Evolutionary conservation across 1,139 yeast species (phyloP).

Genomic region (Magnusiomyces ingens): DNA sequence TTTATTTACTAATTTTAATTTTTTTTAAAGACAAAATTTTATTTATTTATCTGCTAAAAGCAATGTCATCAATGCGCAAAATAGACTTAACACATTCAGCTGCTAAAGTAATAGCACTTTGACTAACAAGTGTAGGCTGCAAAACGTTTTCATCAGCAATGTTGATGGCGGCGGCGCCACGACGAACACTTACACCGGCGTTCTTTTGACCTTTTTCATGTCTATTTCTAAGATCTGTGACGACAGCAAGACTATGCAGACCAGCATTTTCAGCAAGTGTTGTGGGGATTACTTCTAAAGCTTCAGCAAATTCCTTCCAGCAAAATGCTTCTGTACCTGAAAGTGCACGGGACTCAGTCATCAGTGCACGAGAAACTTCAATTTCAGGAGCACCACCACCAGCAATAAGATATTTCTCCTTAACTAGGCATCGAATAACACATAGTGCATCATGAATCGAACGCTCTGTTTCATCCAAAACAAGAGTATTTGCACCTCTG

Average conservation of each 20-base stretch:
- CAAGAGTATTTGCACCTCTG: conserved; percentile 88
- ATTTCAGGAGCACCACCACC: conserved; percentile 99
- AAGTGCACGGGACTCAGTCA: conserved; percentile 68
- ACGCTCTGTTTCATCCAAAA: conserved; percentile 93
- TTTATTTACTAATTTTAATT: neutral
- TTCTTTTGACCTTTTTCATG: conserved; percentile 87
- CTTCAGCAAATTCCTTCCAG: conserved; percentile 92
- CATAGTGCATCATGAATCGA: conserved; percentile 96
- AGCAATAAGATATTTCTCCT: conserved; percentile 89
- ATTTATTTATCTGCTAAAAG: conserved; percentile 54
- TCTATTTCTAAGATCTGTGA: conserved; percentile 86
- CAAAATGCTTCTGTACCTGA: conserved; percentile 93
- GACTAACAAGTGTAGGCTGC: conserved; percentile 92
- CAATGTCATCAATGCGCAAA: conserved; percentile 92
- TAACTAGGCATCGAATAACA: conserved; percentile 91
- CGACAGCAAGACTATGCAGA: conserved; percentile 86
- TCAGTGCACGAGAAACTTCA: conserved; percentile 77
- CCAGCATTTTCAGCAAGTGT: conserved; percentile 99
- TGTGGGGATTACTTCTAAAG: conserved; percentile 92
- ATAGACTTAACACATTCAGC: conserved; percentile 95
- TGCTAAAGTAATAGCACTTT: conserved; percentile 88
- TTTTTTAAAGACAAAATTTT: neutral
- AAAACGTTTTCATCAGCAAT: conserved; percentile 90
- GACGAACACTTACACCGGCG: conserved; percentile 94
- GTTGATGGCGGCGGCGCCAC: conserved; percentile 82